Base-by-base conservation (phyloP, 192 early-diverging fungal species). In the Coemansia sp. region DNA sequence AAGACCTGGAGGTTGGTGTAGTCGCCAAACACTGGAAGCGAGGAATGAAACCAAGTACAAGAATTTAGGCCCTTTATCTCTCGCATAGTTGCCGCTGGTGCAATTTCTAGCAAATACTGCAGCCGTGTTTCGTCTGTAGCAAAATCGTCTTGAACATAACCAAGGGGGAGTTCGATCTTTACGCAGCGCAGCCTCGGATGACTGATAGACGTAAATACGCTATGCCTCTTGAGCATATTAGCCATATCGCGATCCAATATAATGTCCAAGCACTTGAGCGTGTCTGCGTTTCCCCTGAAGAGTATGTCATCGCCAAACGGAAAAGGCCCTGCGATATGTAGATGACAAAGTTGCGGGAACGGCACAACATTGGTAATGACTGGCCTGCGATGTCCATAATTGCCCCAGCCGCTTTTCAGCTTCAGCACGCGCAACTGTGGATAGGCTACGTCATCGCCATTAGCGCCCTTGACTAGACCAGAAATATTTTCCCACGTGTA, bases 261-360 rank as follows among this genome's bases (percentile, higher is more conserved):
- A 21, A 68, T 19, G 23, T 68, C 19, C 32, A 68, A 19, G n/a
- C 21, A 21, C 32, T 68, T 40, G 14, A 68, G 28, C 32, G 57
- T 44, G 17, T 4, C 50, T 21, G 14, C 11, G 57, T 68, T 68
- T 5, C 57, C 66, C 8, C 66, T 43, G 17, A 68, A 68, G 13
- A 68, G 23, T 2, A 38, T 44, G 26, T 68, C 66, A 26, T 68
- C 66, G 57, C 42, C 66, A 60, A 68, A 68, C 32, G 66, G 66
- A 21, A 33, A 68, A 7, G 16, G 35, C 6, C 39, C 40, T 13
- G 21, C 21, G 7, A 42, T 32, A 10, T 26, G 28, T 11, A 67
- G 47, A 3, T 37, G 30, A 5, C 55, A 40, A 17, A 68, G 66
- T 10, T 10, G 53, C 8, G 66, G 66, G 58, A 68, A 68, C 43